Evolutionary conservation across 2,329 filamentous ascomycete genomes (phyloP).

Genomic region (Ascochyta lentis): DNA sequence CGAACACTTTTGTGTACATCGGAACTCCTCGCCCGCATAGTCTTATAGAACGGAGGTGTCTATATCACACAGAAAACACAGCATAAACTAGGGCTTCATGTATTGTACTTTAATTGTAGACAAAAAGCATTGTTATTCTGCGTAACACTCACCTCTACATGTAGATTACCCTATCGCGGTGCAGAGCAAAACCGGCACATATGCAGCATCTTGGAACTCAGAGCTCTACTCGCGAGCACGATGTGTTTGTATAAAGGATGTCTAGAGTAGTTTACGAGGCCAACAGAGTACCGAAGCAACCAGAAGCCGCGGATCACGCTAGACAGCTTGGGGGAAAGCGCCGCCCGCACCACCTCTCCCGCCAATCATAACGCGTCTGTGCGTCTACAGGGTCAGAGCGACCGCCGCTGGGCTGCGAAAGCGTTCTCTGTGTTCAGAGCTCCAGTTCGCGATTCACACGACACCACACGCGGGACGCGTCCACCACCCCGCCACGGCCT

Average conservation of each 20-base stretch:
- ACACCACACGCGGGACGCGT: slow-evolving; percentile 42
- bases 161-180: no score
- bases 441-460: slow-evolving; percentile 36
- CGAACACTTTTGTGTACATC: no score
- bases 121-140: no score
- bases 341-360: not conserved
- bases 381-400: slow-evolving; percentile 13
- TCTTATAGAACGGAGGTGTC: no score
- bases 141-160: no score
- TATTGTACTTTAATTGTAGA: no score
- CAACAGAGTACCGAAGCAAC: slow-evolving; percentile 4
- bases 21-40: no score
- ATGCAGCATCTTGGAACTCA: not conserved
- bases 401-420: slow-evolving; percentile 14
- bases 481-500: slow-evolving; percentile 31
- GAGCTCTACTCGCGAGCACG: not conserved
- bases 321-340: not conserved
- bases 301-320: slow-evolving; percentile 6
- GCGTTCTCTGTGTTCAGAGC: slow-evolving; percentile 22
- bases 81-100: no score
- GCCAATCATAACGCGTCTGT: slow-evolving; percentile 8
- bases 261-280: not conserved
- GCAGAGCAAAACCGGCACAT: no score
- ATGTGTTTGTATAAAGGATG: not conserved
- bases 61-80: no score